phyloP scores from a whole-genome alignment of 2,329 filamentous ascomycete species.

The Anthostomella pinea region DNA sequence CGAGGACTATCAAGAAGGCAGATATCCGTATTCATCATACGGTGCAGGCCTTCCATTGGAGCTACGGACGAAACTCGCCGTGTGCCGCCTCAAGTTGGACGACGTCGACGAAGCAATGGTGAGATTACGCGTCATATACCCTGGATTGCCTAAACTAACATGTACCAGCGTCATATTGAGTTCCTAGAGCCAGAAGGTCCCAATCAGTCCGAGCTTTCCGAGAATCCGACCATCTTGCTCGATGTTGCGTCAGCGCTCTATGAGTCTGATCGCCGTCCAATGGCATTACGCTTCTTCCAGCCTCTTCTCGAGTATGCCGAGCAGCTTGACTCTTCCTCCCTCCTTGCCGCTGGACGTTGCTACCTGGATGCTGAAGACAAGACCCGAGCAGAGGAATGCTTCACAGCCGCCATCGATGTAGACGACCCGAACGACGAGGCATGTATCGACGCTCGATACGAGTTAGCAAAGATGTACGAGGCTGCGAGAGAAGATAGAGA shows the following conservation, averaged over 20 bases:
- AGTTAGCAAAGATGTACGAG: slow-evolving; percentile 83
- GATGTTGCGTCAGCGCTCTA: slow-evolving; percentile 56
- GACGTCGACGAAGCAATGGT: slow-evolving; percentile 72
- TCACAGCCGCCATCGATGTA: slow-evolving; percentile 69
- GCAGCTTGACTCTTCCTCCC: slow-evolving; percentile 48
- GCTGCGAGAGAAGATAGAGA: slow-evolving; percentile 68
- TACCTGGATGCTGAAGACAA: slow-evolving; percentile 63
- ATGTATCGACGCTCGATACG: slow-evolving; percentile 68
- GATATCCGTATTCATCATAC: slow-evolving; percentile 58
- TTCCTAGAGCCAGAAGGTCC: slow-evolving; percentile 65
- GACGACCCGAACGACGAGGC: slow-evolving; percentile 58
- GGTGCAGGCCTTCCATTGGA: slow-evolving; percentile 75
- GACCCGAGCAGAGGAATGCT: slow-evolving; percentile 72
- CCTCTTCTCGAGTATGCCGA: slow-evolving; percentile 49
- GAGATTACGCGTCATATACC: slow-evolving; percentile 33
- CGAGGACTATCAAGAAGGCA: slow-evolving; percentile 55
- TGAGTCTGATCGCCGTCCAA: slow-evolving; percentile 31
- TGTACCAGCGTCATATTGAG: slow-evolving; percentile 58
- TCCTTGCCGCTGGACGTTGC: slow-evolving; percentile 62
- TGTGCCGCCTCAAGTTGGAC: slow-evolving; percentile 74
- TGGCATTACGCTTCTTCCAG: slow-evolving; percentile 56
- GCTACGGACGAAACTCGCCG: slow-evolving; percentile 76
- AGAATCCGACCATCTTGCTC: slow-evolving; percentile 77
- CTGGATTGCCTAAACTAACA: slow-evolving; percentile 20
- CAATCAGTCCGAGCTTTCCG: slow-evolving; percentile 50